Percentiles rank a stretch among this genome's conserved stretches.
Conservation (phyloP, 768 basidiomycete genomes). For the Peribolospora kevripleyi region DNA sequence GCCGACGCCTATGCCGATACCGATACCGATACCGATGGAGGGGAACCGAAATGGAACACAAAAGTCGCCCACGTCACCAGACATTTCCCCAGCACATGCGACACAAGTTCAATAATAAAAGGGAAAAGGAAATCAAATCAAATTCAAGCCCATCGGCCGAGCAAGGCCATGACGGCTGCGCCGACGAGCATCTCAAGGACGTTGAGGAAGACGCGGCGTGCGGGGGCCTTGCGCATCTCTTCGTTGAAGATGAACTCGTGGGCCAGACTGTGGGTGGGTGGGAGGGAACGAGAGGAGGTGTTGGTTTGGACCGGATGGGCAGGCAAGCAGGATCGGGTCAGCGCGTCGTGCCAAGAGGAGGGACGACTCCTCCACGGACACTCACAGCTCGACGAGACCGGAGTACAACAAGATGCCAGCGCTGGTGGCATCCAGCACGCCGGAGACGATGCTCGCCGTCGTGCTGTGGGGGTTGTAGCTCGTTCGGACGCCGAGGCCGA, state of each 20-base stretch:
- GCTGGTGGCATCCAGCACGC: constrained; percentile 59
- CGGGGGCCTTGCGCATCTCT: background rate
- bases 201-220: background rate
- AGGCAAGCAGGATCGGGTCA: background rate
- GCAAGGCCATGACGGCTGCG: constrained; percentile 65
- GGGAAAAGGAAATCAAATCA: background rate
- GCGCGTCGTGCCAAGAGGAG: constrained; percentile 10
- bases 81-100: too few relatives aligned
- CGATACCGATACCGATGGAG: too few relatives aligned
- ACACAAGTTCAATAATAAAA: too few relatives aligned
- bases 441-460: constrained; percentile 56
- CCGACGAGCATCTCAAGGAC: constrained; percentile 59
- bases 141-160: constrained; percentile 53
- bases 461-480: constrained; percentile 61
- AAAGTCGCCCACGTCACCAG: too few relatives aligned
- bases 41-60: too few relatives aligned
- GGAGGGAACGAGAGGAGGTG: background rate
- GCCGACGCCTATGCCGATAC: too few relatives aligned
- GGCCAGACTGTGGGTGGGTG: constrained; percentile 31
- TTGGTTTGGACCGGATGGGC: background rate
- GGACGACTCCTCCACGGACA: background rate
- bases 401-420: constrained; percentile 75
- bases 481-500: constrained; percentile 25
- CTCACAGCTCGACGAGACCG: constrained; percentile 48
- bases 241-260: constrained; percentile 78